These are phyloP conservation scores for Arabidopsis lyrata DNA, from an alignment of 441 rosid genomes.

Conservation along the genomic window DNA sequence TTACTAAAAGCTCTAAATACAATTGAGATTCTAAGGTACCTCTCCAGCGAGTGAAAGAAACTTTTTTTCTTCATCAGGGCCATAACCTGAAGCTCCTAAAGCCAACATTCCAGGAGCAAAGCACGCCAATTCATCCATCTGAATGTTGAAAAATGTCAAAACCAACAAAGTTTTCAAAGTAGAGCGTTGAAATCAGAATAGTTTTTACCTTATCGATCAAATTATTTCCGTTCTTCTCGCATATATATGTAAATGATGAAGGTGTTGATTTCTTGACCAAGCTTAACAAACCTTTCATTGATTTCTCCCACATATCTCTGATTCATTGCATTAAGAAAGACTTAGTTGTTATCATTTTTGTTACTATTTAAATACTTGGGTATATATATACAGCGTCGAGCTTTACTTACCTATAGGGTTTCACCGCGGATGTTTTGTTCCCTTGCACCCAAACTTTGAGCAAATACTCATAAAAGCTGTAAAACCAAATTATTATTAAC, in stretches of 20 bases:
- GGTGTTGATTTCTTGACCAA: slow-evolving; percentile 87
- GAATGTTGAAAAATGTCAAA: slow-evolving; percentile 27
- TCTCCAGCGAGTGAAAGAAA: slow-evolving; percentile 89
- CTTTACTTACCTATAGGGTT: slow-evolving; percentile 69
- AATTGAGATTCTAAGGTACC: slow-evolving; percentile 54
- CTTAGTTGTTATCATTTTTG: not conserved
- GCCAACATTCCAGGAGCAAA: slow-evolving; percentile 99
- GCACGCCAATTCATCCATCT: slow-evolving; percentile 99
- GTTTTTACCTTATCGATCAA: slow-evolving; percentile 74
- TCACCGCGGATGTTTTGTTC: slow-evolving; percentile 77
- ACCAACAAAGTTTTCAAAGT: not conserved
- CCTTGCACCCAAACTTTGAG: slow-evolving; percentile 99
- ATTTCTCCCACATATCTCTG: slow-evolving; percentile 99
- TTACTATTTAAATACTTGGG: not conserved
- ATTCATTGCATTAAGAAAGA: slow-evolving; percentile 29
- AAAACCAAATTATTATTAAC: slow-evolving; percentile 20
- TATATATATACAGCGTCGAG: not conserved
- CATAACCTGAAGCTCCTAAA: slow-evolving; percentile 91
- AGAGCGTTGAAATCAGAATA: slow-evolving; percentile 3
- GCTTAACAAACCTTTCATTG: slow-evolving; percentile 93
- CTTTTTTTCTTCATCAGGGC: slow-evolving; percentile 69
- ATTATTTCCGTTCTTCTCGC: slow-evolving; percentile 81
- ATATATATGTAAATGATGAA: slow-evolving; percentile 86
- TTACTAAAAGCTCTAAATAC: slow-evolving; percentile 4
- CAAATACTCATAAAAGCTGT: slow-evolving; percentile 97